phyloP scores from a whole-genome alignment of 148 eudicot species.

The Camellia japonica region DNA sequence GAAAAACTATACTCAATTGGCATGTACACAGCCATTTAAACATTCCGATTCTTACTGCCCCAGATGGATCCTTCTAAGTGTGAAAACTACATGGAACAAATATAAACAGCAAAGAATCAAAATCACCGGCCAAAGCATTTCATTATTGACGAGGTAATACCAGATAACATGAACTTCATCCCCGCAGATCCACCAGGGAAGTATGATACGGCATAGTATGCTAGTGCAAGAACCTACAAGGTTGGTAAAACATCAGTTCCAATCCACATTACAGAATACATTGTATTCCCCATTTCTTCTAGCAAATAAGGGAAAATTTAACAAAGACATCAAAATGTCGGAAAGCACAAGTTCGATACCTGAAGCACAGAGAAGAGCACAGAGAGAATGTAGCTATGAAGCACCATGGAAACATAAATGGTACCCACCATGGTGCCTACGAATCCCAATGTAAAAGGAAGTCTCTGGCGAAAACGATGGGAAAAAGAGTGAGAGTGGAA shows the following conservation, averaged over 20 bases:
- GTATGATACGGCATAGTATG: slow-evolving; percentile 86
- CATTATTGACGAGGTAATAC: slow-evolving; percentile 61
- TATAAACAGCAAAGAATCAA: neutral
- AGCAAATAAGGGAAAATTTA: neutral
- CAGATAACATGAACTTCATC: slow-evolving; percentile 81
- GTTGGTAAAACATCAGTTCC: slow-evolving; percentile 14
- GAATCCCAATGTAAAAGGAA: slow-evolving; percentile 93
- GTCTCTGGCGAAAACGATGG: slow-evolving; percentile 57
- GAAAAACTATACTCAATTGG: neutral
- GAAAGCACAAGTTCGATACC: slow-evolving; percentile 43
- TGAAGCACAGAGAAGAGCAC: slow-evolving; percentile 88
- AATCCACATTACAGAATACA: neutral
- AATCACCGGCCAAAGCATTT: slow-evolving; percentile 88
- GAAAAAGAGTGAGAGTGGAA: neutral
- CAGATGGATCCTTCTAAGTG: slow-evolving; percentile 4
- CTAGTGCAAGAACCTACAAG: slow-evolving; percentile 76
- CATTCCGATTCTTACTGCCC: neutral
- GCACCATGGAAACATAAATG: slow-evolving; percentile 96
- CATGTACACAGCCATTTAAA: neutral
- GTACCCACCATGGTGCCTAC: slow-evolving; percentile 88
- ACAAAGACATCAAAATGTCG: neutral
- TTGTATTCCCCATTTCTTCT: neutral
- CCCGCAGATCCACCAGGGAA: slow-evolving; percentile 97
- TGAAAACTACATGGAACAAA: neutral
- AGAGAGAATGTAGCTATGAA: slow-evolving; percentile 89